These are phyloP conservation scores for Alternaria sp. DNA, from an alignment of 2,329 filamentous ascomycete species.

Conservation along the genomic window DNA sequence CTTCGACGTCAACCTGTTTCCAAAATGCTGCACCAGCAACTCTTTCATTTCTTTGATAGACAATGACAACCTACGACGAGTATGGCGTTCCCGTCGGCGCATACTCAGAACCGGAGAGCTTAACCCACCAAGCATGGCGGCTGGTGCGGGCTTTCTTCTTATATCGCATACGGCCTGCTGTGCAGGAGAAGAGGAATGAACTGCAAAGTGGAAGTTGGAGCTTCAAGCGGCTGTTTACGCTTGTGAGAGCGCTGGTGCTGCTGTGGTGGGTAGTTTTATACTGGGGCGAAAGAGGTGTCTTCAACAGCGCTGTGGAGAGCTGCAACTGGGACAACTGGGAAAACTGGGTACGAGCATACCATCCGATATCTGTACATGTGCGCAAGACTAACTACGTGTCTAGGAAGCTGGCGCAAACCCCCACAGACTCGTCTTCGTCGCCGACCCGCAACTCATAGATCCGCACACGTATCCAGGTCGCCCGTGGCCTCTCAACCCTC, in stretches of 20 bases:
- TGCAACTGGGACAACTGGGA: conserved; percentile 93
- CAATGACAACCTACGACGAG: conserved; percentile 51
- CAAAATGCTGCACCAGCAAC: conserved; percentile 42
- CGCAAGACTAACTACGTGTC: conserved; percentile 19
- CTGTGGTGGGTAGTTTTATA: conserved; percentile 81
- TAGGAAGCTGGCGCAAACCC: conserved; percentile 81
- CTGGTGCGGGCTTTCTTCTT: conserved; percentile 41
- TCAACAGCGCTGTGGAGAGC: conserved; percentile 71
- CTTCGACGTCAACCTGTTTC: conserved; percentile 1
- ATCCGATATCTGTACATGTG: background rate
- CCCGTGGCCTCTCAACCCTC: conserved; percentile 72
- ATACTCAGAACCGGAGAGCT: conserved; percentile 48
- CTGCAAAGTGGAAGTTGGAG: conserved; percentile 33
- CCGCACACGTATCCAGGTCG: conserved; percentile 93
- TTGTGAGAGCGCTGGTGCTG: conserved; percentile 64
- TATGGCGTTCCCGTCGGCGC: conserved; percentile 50
- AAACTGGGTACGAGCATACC: conserved; percentile 72
- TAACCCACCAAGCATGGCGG: conserved; percentile 42
- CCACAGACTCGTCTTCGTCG: conserved; percentile 83
- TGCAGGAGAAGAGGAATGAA: conserved; percentile 21
- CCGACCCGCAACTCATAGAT: conserved; percentile 91
- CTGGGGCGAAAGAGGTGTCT: conserved; percentile 85
- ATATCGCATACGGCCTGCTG: conserved; percentile 39
- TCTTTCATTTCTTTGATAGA: conserved; percentile 19
- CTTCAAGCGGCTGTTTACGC: conserved; percentile 33